Evolutionary conservation across 495 filamentous ascomycete species (phyloP), one percentile per base, ranked within the genome.

Genomic region (Parathielavia appendiculata): DNA sequence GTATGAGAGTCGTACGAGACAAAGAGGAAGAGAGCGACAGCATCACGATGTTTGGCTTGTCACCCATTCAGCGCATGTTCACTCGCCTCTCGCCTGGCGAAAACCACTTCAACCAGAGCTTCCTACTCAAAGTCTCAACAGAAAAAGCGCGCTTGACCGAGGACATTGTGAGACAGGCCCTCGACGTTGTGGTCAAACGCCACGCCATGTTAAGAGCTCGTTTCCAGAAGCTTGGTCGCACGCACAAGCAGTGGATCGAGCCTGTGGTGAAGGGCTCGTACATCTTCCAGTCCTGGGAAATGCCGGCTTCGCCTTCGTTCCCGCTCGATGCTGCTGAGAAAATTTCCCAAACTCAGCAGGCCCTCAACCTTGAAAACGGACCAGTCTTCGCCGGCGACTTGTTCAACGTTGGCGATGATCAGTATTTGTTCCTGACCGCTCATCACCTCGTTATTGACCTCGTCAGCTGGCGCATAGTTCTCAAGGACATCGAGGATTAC

Each of bases 201-300:
- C 83, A 86, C 59, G 80, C 83, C 2, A 85, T 86, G 83, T 73
- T 86, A 10, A 73, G 82, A 7, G 77, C 78, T n/a, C 72, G 81
- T 9, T 83, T 83, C 57, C 57, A 50, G 36, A 51, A 51, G 23
- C 47, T 68, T 22, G 38, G 36, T 9, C 35, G 39, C 16, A 30
- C 52, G n/a, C 47, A 51, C 51, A 62, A 67, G 54, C 51, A 63
- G 44, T 48, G 44, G 50, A 53, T 63, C 13, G 48, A 45, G 17
- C 44, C 48, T 30, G 49, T 41, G 20, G 49, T 57, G 19, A 23
- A 58, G n/a, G 46, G 34, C 20, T 62, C 55, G 9, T 58, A 51
- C 39, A 17, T 35, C 55, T 58, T 57, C 40, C 40, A 22, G 11
- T 34, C 51, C 22, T 55, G 44, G 45, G 35, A 63, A 12, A 30